Percentiles rank a stretch among this genome's conserved stretches.
These are phyloP conservation scores for Tanacetum coccineum DNA, from an alignment of 129 eudicot genomes.

Conservation along the genomic window DNA sequence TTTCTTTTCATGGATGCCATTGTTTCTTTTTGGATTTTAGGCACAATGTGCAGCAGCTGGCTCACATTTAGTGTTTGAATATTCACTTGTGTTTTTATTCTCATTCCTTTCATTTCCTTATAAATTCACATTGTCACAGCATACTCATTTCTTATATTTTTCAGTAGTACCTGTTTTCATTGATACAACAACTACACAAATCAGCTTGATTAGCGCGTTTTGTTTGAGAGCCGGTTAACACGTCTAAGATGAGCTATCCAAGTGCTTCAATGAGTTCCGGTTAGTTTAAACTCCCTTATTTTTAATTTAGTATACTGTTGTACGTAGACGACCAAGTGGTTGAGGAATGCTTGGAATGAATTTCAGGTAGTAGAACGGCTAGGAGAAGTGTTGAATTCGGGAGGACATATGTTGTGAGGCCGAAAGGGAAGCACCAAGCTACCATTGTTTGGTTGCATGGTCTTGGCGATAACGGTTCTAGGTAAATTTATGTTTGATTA, in stretches of 20 bases:
- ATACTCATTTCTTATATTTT: constrained; percentile 40
- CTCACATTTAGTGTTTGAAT: constrained; percentile 60
- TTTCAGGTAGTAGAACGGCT: constrained; percentile 71
- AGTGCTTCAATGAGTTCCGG: constrained; percentile 89
- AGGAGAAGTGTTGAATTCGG: constrained; percentile 82
- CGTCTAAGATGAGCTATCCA: constrained; percentile 70
- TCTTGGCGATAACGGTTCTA: constrained; percentile 98
- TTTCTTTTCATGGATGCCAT: constrained; percentile 49
- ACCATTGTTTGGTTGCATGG: constrained; percentile 99
- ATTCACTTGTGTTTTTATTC: constrained; percentile 56
- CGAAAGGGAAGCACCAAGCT: constrained; percentile 92
- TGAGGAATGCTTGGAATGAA: constrained; percentile 19
- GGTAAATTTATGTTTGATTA: constrained; percentile 41
- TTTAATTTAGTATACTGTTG: not conserved
- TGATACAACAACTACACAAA: constrained; percentile 4
- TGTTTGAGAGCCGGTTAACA: not conserved
- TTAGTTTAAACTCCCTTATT: constrained; percentile 34
- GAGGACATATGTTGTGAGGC: constrained; percentile 96
- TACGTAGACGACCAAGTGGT: constrained; percentile 22
- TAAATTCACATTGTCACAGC: constrained; percentile 44
- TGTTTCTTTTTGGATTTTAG: constrained; percentile 33
- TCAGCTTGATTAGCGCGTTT: not conserved
- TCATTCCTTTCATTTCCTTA: constrained; percentile 35
- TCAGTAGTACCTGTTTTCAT: constrained; percentile 22
- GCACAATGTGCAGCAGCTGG: constrained; percentile 65